Conservation (phyloP, 2,329 filamentous ascomycete species). For the Penicillium sp. region DNA sequence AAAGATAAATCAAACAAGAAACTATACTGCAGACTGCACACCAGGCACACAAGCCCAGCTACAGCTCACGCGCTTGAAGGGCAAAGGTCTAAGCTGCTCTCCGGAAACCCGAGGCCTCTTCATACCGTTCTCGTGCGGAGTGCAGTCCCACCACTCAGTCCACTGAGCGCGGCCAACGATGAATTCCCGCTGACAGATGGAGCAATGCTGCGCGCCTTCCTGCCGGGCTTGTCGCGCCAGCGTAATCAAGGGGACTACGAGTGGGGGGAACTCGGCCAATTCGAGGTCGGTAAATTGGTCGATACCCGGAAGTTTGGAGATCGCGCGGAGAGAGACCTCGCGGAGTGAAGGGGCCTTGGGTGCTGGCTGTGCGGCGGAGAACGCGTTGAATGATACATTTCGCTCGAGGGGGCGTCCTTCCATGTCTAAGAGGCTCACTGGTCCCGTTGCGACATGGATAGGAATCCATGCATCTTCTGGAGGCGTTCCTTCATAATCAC, state of each 20-base stretch:
- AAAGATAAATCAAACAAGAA: not conserved
- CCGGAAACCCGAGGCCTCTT: slow-evolving; percentile 34
- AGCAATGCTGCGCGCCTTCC: slow-evolving; percentile 43
- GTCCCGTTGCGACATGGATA: slow-evolving; percentile 40
- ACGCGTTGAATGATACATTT: slow-evolving; percentile 1
- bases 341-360: slow-evolving; percentile 43
- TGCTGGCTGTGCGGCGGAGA: not conserved
- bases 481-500: slow-evolving; percentile 27
- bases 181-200: slow-evolving; percentile 42
- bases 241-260: slow-evolving; percentile 39
- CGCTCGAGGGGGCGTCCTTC: slow-evolving; percentile 32
- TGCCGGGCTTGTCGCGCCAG: slow-evolving; percentile 37
- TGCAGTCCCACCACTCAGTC: slow-evolving; percentile 49
- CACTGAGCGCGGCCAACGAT: slow-evolving; percentile 46
- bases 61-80: slow-evolving; percentile 44
- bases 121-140: slow-evolving; percentile 40
- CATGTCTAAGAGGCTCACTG: slow-evolving; percentile 35
- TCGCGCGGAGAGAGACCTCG: slow-evolving; percentile 45
- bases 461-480: slow-evolving; percentile 37
- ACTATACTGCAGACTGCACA: slow-evolving; percentile 1
- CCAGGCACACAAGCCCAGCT: slow-evolving; percentile 42
- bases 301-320: slow-evolving; percentile 38
- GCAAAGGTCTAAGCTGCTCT: slow-evolving; percentile 39
- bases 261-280: slow-evolving; percentile 34
- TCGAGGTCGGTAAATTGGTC: slow-evolving; percentile 41